Conservation (phyloP, 441 rosid species). For the Euphorbia celastroides region DNA sequence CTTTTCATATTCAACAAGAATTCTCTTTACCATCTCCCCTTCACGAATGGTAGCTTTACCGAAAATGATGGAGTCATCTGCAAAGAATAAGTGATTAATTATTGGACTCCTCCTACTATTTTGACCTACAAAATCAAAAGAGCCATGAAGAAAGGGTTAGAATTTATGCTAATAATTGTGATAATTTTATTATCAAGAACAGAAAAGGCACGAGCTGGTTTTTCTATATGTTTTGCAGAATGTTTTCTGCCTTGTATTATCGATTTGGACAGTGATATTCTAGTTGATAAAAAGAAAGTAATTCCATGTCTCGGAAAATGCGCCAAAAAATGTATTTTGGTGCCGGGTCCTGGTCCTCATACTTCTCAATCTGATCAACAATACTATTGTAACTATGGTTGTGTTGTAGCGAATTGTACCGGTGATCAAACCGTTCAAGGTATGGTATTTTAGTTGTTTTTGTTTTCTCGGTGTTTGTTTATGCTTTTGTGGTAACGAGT, state of each 20-base stretch:
- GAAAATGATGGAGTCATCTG: neutral
- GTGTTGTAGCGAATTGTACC: neutral
- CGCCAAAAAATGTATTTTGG: neutral
- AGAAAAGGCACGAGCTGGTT: neutral
- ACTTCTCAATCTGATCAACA: neutral
- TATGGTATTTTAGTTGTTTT: neutral
- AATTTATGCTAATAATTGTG: neutral
- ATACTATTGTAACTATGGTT: constrained; percentile 5
- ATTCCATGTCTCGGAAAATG: neutral
- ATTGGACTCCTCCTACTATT: neutral
- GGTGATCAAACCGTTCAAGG: neutral
- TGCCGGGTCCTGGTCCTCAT: neutral
- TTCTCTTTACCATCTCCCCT: no score
- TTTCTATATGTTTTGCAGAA: neutral
- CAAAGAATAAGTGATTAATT: neutral
- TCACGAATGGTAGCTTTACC: neutral
- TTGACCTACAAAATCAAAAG: no score
- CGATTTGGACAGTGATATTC: neutral
- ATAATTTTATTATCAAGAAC: neutral
- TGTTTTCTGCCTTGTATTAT: neutral
- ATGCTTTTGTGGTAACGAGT: no score
- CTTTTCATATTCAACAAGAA: neutral
- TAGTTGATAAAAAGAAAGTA: neutral
- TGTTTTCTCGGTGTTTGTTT: neutral
- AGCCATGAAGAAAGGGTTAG: neutral